Conservation (phyloP, 1,284 basidiomycete genomes). For the Cryptococcus sp. region DNA sequence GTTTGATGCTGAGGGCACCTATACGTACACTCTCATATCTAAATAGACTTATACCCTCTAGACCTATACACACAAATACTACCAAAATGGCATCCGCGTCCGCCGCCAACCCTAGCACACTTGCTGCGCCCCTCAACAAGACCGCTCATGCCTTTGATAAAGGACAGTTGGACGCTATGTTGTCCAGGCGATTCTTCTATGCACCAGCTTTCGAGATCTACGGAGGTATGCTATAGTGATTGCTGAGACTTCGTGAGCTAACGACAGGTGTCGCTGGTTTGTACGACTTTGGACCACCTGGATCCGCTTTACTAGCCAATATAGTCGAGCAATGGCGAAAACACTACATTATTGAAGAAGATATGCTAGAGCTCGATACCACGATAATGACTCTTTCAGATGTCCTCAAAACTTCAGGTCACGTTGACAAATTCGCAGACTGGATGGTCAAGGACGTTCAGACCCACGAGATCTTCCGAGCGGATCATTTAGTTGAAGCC, state of each 20-base stretch:
- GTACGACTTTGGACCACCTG: slow-evolving; percentile 93
- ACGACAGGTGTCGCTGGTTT: slow-evolving; percentile 81
- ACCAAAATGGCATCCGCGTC: slow-evolving; percentile 34
- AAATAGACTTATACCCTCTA: background rate
- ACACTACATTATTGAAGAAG: slow-evolving; percentile 97
- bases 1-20: background rate
- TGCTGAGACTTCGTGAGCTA: background rate
- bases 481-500: slow-evolving; percentile 92
- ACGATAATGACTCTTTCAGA: slow-evolving; percentile 94
- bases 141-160: slow-evolving; percentile 87
- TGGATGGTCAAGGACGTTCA: slow-evolving; percentile 98
- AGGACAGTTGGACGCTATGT: slow-evolving; percentile 73
- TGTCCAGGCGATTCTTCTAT: slow-evolving; percentile 94
- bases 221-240: slow-evolving; percentile 61
- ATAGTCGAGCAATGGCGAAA: slow-evolving; percentile 95
- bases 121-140: slow-evolving; percentile 63
- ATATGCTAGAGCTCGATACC: slow-evolving; percentile 98
- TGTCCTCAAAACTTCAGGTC: slow-evolving; percentile 96
- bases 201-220: slow-evolving; percentile 99
- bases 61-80: background rate
- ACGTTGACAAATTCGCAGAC: slow-evolving; percentile 96
- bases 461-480: slow-evolving; percentile 93
- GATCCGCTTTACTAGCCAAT: slow-evolving; percentile 93
- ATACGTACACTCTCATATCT: background rate
- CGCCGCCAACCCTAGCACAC: slow-evolving; percentile 27